These are phyloP conservation scores for Sordaria brevicollis DNA, from an alignment of 495 filamentous ascomycete genomes.

Conservation along the genomic window DNA sequence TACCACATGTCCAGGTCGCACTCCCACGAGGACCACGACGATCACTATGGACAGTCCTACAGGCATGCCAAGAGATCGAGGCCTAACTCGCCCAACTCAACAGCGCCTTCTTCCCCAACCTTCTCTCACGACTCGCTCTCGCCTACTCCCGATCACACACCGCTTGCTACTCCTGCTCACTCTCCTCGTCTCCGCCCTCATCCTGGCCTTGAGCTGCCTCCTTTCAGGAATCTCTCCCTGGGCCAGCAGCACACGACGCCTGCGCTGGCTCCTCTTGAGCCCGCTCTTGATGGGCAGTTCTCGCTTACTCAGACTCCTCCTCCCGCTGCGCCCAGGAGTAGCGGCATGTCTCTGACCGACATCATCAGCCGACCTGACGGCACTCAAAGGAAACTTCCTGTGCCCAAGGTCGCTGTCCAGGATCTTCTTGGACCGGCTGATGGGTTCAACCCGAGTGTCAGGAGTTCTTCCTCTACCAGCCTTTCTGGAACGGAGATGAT, in stretches of 20 bases:
- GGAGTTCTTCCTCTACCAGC: constrained; percentile 39
- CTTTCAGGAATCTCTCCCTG: constrained; percentile 78
- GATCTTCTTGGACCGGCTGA: constrained; percentile 63
- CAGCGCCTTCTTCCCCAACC: constrained; percentile 92
- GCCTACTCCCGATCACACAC: constrained; percentile 93
- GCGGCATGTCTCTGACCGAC: constrained; percentile 72
- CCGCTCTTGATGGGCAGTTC: constrained; percentile 44
- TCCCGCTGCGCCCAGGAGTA: constrained; percentile 32
- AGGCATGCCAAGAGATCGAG: constrained; percentile 76
- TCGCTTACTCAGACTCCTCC: constrained; percentile 23
- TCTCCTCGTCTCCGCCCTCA: constrained; percentile 83
- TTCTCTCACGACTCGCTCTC: constrained; percentile 95
- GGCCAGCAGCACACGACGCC: constrained; percentile 68
- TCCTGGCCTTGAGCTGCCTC: constrained; percentile 60
- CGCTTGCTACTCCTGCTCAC: constrained; percentile 88
- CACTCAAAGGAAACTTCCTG: constrained; percentile 82
- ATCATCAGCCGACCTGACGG: constrained; percentile 86
- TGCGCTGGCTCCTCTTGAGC: constrained; percentile 87
- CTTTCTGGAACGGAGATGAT: constrained; percentile 33
- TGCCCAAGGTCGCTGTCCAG: constrained; percentile 82
- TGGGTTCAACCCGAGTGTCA: constrained; percentile 45
- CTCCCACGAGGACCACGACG: constrained; percentile 70
- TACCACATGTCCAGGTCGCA: constrained; percentile 92
- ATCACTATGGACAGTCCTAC: constrained; percentile 48
- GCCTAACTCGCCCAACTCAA: constrained; percentile 88